Percentiles rank a stretch among this genome's conserved stretches.
These are phyloP conservation scores for Cyberlindnera samutprakarnensis DNA, from an alignment of 805 yeast species.

Conservation along the genomic window DNA sequence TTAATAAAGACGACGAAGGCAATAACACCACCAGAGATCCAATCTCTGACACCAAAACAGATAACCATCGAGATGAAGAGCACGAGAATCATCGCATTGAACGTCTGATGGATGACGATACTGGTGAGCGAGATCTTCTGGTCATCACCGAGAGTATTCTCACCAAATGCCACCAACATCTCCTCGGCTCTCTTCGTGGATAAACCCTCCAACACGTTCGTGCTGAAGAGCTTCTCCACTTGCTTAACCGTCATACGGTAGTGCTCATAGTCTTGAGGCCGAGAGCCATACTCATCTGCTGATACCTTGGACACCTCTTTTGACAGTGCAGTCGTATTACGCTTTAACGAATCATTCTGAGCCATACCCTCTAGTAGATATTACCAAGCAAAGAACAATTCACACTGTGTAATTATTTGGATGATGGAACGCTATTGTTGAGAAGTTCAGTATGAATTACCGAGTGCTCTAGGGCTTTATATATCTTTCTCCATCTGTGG, in stretches of 20 bases:
- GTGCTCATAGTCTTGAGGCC: conserved; percentile 16
- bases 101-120: conserved; percentile 58
- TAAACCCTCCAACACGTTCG: conserved; percentile 44
- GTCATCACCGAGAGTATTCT: conserved; percentile 55
- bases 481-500: too few relatives aligned
- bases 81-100: conserved; percentile 75
- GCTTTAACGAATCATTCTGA: background rate
- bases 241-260: conserved; percentile 25
- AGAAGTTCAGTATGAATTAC: too few relatives aligned
- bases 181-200: conserved; percentile 26
- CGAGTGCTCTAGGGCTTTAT: too few relatives aligned
- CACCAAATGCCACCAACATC: conserved; percentile 37
- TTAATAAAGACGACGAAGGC: conserved; percentile 59
- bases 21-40: conserved; percentile 80
- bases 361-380: too few relatives aligned
- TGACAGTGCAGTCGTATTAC: background rate
- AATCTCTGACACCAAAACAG: conserved; percentile 65
- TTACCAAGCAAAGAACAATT: too few relatives aligned
- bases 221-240: conserved; percentile 30
- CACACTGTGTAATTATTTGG: too few relatives aligned
- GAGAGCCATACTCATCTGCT: background rate
- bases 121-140: conserved; percentile 42
- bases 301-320: background rate
- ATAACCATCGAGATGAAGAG: conserved; percentile 62
- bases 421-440: too few relatives aligned